phyloP scores from a whole-genome alignment of 2,329 filamentous ascomycete species.

The Diaporthe ilicicola region DNA sequence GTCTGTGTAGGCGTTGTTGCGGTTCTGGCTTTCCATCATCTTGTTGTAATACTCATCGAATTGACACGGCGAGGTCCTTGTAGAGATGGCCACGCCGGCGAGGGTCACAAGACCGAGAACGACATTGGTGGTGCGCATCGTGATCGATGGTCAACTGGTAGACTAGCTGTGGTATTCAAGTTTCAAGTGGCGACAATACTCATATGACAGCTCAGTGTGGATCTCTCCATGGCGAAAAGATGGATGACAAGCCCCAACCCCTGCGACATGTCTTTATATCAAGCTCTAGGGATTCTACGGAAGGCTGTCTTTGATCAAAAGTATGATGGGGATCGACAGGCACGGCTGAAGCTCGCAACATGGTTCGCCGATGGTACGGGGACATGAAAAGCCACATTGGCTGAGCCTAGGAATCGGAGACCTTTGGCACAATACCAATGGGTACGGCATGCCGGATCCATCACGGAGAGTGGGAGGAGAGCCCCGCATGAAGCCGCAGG shows the following conservation, averaged over 20 bases:
- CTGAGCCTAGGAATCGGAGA: neutral
- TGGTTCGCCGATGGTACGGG: neutral
- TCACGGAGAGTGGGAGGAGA: neutral
- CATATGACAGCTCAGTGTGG: neutral
- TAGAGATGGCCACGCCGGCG: neutral
- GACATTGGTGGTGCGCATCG: neutral
- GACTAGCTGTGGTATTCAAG: neutral
- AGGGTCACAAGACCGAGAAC: neutral
- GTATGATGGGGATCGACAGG: neutral
- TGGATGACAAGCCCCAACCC: too few species aligned
- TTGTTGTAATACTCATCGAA: neutral
- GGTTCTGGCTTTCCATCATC: slow-evolving; percentile 18
- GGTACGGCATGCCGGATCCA: neutral
- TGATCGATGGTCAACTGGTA: neutral
- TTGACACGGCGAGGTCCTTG: neutral
- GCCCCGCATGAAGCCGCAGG: neutral
- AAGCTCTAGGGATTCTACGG: neutral
- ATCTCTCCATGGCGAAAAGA: neutral
- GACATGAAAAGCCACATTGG: neutral
- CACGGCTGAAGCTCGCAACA: neutral
- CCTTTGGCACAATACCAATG: neutral
- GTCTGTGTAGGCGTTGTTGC: neutral
- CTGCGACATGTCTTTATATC: neutral
- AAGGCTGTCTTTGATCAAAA: neutral
- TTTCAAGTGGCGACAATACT: neutral